Evolutionary conservation across 2,329 filamentous ascomycete genomes (phyloP).

Genomic region (Paecilomyces sp.): DNA sequence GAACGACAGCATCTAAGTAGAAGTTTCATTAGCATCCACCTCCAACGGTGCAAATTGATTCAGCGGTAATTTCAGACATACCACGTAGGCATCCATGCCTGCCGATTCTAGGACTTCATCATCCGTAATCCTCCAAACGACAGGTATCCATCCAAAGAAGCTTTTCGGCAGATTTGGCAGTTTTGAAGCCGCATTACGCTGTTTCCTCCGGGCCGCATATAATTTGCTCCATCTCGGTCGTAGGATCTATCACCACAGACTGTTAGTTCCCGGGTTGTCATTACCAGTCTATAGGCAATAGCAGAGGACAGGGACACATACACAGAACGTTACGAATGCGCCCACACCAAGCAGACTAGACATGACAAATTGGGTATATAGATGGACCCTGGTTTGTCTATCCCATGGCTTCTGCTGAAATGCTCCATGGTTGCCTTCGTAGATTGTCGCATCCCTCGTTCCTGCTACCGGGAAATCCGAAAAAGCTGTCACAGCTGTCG

Average conservation of each 20-base stretch:
- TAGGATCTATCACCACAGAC: constrained; percentile 51
- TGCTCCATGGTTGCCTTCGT: not conserved
- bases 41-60: not conserved
- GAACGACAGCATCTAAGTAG: constrained; percentile 71
- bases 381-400: constrained; percentile 26
- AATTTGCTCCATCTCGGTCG: constrained; percentile 86
- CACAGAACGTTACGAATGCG: constrained; percentile 41
- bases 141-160: constrained; percentile 89
- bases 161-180: constrained; percentile 76
- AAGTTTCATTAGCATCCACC: not conserved
- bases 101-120: constrained; percentile 84
- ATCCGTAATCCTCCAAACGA: constrained; percentile 75
- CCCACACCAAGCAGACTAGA: constrained; percentile 35
- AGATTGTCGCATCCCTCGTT: constrained; percentile 1
- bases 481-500: constrained; percentile 10
- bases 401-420: constrained; percentile 11
- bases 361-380: constrained; percentile 38
- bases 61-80: constrained; percentile 34
- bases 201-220: constrained; percentile 81
- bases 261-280: not conserved
- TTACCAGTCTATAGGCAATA: constrained; percentile 6
- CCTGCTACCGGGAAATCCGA: constrained; percentile 14
- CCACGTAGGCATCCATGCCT: constrained; percentile 89
- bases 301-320: constrained; percentile 16
- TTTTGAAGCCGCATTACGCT: constrained; percentile 55